Conservation (phyloP, 1,284 basidiomycete species). For the Apiotrichum brassicae region DNA sequence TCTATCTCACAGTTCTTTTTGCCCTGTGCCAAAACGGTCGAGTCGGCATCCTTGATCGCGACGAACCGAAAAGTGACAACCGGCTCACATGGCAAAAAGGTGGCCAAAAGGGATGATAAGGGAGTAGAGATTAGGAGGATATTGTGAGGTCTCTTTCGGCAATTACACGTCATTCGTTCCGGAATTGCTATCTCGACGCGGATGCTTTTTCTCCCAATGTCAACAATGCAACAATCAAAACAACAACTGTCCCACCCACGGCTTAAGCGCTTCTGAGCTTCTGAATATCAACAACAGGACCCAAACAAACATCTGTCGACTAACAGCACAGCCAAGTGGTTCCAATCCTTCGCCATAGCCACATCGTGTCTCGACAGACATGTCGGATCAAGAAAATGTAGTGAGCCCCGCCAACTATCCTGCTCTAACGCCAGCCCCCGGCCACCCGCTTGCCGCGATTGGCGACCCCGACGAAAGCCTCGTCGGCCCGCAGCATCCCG, state of each 20-base stretch:
- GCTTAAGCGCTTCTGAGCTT: no score
- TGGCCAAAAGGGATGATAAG: no score
- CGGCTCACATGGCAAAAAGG: no score
- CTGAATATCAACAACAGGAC: not conserved
- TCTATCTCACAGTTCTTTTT: no score
- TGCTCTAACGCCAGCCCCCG: slow-evolving; percentile 7
- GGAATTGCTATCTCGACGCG: slow-evolving; percentile 6
- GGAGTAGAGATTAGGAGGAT: no score
- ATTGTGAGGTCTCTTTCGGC: no score
- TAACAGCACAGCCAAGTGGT: no score
- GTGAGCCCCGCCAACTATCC: slow-evolving; percentile 15
- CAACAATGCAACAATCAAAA: slow-evolving; percentile 13
- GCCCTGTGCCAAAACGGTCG: no score
- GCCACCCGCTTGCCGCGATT: slow-evolving; percentile 29
- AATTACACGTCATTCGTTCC: slow-evolving; percentile 3
- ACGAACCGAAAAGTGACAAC: no score
- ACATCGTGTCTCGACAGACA: not conserved
- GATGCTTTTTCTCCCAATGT: slow-evolving; percentile 9
- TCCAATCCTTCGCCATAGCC: not conserved
- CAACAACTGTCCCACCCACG: not conserved
- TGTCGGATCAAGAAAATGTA: slow-evolving; percentile 34
- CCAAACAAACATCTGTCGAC: no score
- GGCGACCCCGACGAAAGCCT: slow-evolving; percentile 18
- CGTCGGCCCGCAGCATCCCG: slow-evolving; percentile 6
- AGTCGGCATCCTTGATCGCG: no score